phyloP scores from a whole-genome alignment of 2,329 filamentous ascomycete genomes.

The Cercospora beticola region DNA sequence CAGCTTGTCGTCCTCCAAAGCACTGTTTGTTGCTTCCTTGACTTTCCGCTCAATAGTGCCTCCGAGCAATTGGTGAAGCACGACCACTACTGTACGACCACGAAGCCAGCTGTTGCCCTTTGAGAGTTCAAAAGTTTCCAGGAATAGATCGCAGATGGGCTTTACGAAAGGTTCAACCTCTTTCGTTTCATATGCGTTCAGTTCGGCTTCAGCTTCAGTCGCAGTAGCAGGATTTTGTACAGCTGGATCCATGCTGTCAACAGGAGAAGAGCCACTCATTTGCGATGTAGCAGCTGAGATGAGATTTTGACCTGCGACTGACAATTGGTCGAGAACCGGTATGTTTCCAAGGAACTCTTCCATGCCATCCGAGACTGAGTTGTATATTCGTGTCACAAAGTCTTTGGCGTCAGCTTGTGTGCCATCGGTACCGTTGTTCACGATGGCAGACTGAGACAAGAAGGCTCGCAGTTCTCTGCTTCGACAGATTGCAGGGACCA shows the following conservation, averaged over 20 bases:
- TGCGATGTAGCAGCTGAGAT: conserved; percentile 68
- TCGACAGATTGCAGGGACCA: conserved; percentile 88
- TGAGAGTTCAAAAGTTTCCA: conserved; percentile 93
- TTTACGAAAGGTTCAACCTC: conserved; percentile 95
- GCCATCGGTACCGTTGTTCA: conserved; percentile 59
- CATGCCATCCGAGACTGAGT: conserved; percentile 95
- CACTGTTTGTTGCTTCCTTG: conserved; percentile 72
- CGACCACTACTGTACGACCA: conserved; percentile 90
- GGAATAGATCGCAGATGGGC: conserved; percentile 95
- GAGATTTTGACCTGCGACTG: conserved; percentile 86
- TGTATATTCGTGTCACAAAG: conserved; percentile 92
- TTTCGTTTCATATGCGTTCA: conserved; percentile 87
- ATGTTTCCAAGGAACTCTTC: conserved; percentile 97
- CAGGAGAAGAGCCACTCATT: conserved; percentile 44
- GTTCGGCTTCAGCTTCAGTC: conserved; percentile 85
- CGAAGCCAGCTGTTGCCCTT: conserved; percentile 96
- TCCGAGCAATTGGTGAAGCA: conserved; percentile 90
- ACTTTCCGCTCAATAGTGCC: conserved; percentile 96
- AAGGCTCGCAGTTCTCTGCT: conserved; percentile 91
- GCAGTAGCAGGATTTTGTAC: conserved; percentile 51
- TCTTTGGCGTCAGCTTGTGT: conserved; percentile 67
- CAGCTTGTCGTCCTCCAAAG: conserved; percentile 76
- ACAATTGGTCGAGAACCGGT: conserved; percentile 90
- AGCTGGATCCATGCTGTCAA: conserved; percentile 44
- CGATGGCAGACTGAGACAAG: conserved; percentile 77